These are phyloP conservation scores for Euphorbia tirucalli DNA, from an alignment of 345 rosid genomes.

Conservation along the genomic window DNA sequence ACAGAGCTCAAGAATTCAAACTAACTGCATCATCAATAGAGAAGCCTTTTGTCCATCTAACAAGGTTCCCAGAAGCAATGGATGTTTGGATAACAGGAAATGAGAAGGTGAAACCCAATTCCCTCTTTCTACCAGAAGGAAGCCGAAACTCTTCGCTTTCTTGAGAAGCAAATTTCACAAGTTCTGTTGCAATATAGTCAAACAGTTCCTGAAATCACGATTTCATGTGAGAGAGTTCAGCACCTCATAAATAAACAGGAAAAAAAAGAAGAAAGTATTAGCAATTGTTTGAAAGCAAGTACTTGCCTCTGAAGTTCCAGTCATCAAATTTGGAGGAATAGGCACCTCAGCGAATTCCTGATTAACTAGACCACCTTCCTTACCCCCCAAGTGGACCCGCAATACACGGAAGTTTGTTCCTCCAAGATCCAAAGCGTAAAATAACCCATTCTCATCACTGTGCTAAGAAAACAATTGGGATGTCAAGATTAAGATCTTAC, in stretches of 20 bases:
- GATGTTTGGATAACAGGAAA: constrained; percentile 90
- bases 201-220: constrained; percentile 62
- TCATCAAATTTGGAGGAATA: constrained; percentile 87
- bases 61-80: constrained; percentile 71
- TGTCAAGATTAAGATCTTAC: background rate
- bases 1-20: constrained; percentile 21
- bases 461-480: constrained; percentile 7
- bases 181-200: constrained; percentile 66
- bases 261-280: background rate
- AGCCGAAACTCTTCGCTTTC: constrained; percentile 60
- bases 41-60: constrained; percentile 97
- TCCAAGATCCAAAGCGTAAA: constrained; percentile 94
- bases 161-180: constrained; percentile 68
- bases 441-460: constrained; percentile 81
- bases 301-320: constrained; percentile 64
- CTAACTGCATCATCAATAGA: constrained; percentile 69
- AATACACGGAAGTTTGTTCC: constrained; percentile 96
- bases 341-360: constrained; percentile 78
- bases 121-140: constrained; percentile 63
- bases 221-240: background rate
- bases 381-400: constrained; percentile 84
- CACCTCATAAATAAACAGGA: background rate
- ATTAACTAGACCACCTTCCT: constrained; percentile 49
- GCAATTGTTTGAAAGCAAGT: background rate
- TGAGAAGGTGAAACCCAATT: constrained; percentile 94